A percentile compares a stretch with the other conserved stretches of the same genome.
phyloP scores from a whole-genome alignment of 306 rosid species.

The Biancaea sappan region DNA sequence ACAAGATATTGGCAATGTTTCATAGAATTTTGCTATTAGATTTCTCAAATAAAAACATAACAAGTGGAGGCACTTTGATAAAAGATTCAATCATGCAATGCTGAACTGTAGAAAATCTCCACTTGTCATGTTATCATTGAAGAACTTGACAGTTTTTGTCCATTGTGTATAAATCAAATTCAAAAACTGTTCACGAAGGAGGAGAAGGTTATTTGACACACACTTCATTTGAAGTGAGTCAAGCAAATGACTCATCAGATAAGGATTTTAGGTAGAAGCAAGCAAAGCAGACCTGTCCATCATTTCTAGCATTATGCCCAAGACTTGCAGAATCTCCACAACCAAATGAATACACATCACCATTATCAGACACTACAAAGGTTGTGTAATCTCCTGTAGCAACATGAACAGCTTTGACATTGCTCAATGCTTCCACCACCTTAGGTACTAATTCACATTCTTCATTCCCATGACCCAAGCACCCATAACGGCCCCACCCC shows the following conservation, averaged over 20 bases:
- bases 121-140: neutral
- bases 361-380: constrained; percentile 76
- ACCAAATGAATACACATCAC: constrained; percentile 91
- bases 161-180: constrained; percentile 2
- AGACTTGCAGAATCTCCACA: constrained; percentile 97
- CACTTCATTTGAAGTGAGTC: neutral
- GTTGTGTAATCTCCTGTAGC: constrained; percentile 98
- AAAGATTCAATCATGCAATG: neutral
- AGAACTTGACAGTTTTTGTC: neutral
- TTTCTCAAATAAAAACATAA: too few relatives aligned
- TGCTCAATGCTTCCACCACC: constrained; percentile 76
- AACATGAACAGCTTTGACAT: constrained; percentile 79
- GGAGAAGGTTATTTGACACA: neutral
- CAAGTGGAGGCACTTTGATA: neutral
- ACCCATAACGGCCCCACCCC: constrained; percentile 99
- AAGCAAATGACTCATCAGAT: constrained; percentile 13
- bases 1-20: too few relatives aligned
- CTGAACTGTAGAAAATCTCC: neutral
- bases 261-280: neutral
- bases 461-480: constrained; percentile 95
- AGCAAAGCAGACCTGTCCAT: constrained; percentile 63
- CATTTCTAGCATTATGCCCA: constrained; percentile 63
- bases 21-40: too few relatives aligned
- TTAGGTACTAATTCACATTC: constrained; percentile 87
- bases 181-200: neutral